Conservation (phyloP, 73 alveolate genomes). For the Tetrahymena thermophila region DNA sequence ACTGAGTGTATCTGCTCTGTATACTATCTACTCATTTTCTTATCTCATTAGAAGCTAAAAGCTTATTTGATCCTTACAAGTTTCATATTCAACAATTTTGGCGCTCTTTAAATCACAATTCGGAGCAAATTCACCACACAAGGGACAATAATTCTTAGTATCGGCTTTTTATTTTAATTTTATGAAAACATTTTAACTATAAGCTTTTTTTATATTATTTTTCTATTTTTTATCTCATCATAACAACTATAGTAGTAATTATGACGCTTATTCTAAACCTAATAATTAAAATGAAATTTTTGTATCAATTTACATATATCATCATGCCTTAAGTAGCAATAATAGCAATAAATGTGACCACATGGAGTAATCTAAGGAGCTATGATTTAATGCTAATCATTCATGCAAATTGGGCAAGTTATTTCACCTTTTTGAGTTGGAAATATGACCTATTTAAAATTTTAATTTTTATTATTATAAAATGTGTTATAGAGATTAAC, state of each 20-base stretch:
- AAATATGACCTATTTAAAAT: not conserved
- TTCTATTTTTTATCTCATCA: not conserved
- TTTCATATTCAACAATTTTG: slow-evolving; percentile 5
- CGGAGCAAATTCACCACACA: slow-evolving; percentile 28
- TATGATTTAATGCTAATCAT: slow-evolving; percentile 5
- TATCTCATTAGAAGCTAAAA: not conserved
- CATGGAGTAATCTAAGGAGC: slow-evolving; percentile 39
- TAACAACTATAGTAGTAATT: not conserved
- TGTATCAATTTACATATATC: not conserved
- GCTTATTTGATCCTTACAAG: not conserved
- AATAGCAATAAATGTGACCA: slow-evolving; percentile 29
- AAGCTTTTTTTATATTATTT: not conserved
- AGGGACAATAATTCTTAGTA: slow-evolving; percentile 21
- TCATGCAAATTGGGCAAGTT: slow-evolving; percentile 43
- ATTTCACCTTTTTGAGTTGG: slow-evolving; percentile 7
- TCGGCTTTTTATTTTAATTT: not conserved
- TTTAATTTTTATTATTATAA: no score
- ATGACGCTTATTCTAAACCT: not conserved
- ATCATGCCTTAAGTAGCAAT: slow-evolving; percentile 17
- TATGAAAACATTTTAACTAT: not conserved
- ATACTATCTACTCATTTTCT: not conserved
- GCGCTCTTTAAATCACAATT: slow-evolving; percentile 11
- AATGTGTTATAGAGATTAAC: not conserved
- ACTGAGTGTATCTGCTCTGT: not conserved
- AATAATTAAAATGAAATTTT: not conserved